A percentile compares a stretch with the other conserved stretches of the same genome.
These are phyloP conservation scores for Fusarium austroafricanum DNA, from an alignment of 2,329 filamentous ascomycete genomes.

Conservation along the genomic window DNA sequence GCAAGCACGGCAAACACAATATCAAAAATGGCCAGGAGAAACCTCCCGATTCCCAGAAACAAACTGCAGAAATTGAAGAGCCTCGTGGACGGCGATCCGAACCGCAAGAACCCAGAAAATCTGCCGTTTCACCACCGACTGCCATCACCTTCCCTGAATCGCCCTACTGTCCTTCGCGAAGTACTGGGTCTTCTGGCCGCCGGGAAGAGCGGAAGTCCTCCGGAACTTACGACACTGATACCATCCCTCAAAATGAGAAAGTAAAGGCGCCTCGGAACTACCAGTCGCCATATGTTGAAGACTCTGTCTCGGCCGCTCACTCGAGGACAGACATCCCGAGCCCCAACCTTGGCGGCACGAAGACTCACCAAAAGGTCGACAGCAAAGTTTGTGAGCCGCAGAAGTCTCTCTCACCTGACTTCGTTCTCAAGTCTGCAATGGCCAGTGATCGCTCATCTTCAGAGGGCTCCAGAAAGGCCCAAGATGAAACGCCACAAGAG, in stretches of 20 bases:
- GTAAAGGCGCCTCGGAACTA: constrained; percentile 26
- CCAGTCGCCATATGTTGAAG: constrained; percentile 46
- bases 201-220: constrained; percentile 44
- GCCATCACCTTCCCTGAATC: constrained; percentile 15
- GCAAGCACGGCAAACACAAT: not conserved
- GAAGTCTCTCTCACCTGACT: not conserved
- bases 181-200: constrained; percentile 44
- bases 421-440: constrained; percentile 7
- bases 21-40: not conserved
- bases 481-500: not conserved
- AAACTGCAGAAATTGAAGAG: not conserved
- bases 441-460: constrained; percentile 16
- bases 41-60: not conserved
- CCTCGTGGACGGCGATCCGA: constrained; percentile 7
- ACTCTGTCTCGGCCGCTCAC: constrained; percentile 28
- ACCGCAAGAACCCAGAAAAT: not conserved
- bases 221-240: constrained; percentile 33
- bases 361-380: not conserved
- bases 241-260: not conserved
- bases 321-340: constrained; percentile 3
- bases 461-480: constrained; percentile 1
- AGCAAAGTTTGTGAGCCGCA: not conserved
- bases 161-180: constrained; percentile 38
- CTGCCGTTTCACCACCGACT: not conserved
- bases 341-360: not conserved